These are phyloP conservation scores for Kwoniella sp. DNA, from an alignment of 768 basidiomycete genomes.

Conservation along the genomic window DNA sequence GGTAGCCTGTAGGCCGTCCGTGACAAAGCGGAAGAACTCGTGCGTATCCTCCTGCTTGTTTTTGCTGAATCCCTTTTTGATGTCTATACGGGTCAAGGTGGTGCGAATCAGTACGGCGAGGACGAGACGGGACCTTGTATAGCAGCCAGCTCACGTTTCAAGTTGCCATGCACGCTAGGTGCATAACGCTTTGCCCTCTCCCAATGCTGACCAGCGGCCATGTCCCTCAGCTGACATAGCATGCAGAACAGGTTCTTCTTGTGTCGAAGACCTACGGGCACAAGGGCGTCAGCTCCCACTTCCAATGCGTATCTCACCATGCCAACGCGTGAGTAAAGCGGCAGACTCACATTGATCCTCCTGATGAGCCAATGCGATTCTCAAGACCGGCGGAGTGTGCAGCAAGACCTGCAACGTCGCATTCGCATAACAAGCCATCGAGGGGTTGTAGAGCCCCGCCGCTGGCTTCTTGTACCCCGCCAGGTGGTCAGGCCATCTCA, in stretches of 20 bases:
- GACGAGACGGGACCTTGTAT: background rate
- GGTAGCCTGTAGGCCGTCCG: conserved; percentile 84
- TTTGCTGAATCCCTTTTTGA: conserved; percentile 82
- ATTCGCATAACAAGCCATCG: conserved; percentile 95
- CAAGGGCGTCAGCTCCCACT: background rate
- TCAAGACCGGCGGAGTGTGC: conserved; percentile 75
- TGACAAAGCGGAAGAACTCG: conserved; percentile 90
- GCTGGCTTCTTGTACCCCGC: conserved; percentile 2
- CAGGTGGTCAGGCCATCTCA: conserved; percentile 24
- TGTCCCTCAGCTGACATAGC: conserved; percentile 58
- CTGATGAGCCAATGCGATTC: conserved; percentile 33
- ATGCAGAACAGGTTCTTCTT: conserved; percentile 24
- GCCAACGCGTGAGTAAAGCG: background rate
- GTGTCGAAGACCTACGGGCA: background rate
- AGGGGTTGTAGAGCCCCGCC: conserved; percentile 71
- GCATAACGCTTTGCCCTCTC: conserved; percentile 59
- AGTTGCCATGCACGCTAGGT: conserved; percentile 60
- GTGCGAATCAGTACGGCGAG: background rate
- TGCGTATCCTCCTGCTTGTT: conserved; percentile 98
- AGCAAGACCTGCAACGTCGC: conserved; percentile 87
- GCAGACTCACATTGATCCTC: conserved; percentile 59
- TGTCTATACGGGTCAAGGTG: conserved; percentile 55
- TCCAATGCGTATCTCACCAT: background rate
- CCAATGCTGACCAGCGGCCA: conserved; percentile 57
- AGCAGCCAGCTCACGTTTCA: conserved; percentile 58